Evolutionary conservation across 257 asterid species (phyloP).

Genomic region (Solanum piurae): DNA sequence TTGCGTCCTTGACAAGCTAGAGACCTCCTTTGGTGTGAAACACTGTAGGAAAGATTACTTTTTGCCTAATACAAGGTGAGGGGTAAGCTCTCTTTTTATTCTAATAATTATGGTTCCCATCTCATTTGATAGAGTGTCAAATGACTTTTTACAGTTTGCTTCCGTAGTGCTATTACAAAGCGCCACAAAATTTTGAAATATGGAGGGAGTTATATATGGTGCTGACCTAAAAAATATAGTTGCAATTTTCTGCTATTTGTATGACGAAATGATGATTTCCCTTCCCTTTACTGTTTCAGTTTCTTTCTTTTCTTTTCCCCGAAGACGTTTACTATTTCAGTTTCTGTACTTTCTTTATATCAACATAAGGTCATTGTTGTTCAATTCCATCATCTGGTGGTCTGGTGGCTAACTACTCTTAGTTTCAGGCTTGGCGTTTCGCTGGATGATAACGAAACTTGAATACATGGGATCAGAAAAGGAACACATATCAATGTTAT

Average conservation of each 20-base stretch:
- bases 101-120: not conserved
- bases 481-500: not conserved
- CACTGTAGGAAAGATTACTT: not conserved
- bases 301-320: not conserved
- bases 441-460: not conserved
- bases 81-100: not conserved
- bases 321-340: not conserved
- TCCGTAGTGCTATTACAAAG: not conserved
- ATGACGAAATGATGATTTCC: not conserved
- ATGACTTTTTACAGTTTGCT: not conserved
- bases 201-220: not conserved
- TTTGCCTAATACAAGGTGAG: not conserved
- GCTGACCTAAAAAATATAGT: not conserved
- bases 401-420: not conserved
- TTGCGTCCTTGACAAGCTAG: slow-evolving; percentile 2
- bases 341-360: not conserved
- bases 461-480: not conserved
- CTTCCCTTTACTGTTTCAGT: not conserved
- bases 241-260: not conserved
- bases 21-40: not conserved
- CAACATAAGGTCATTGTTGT: not conserved
- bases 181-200: not conserved
- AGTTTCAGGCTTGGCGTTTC: not conserved
- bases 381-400: not conserved
- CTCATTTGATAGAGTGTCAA: not conserved